These are phyloP conservation scores for Rhizoctonia solani DNA, from an alignment of 1,284 basidiomycete species.

Conservation along the genomic window DNA sequence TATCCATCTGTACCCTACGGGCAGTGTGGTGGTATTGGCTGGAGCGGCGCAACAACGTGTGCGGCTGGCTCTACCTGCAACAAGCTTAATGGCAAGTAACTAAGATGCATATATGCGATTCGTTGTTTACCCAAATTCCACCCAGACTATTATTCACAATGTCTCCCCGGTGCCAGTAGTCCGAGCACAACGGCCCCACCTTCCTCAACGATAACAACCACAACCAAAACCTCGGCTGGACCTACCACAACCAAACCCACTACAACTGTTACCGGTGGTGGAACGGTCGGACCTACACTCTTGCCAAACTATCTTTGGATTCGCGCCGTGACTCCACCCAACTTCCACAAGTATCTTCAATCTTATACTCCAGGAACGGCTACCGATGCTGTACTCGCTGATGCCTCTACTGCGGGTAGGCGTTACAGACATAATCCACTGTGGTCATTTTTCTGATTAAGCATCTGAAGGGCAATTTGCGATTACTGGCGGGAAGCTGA, in stretches of 20 bases:
- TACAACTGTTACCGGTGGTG: conserved; percentile 41
- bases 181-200: conserved; percentile 9
- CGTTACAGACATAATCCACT: not conserved
- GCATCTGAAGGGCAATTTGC: conserved; percentile 52
- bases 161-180: conserved; percentile 24
- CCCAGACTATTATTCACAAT: conserved; percentile 34
- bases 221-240: conserved; percentile 27
- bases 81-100: conserved; percentile 12
- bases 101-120: not conserved
- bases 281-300: conserved; percentile 45
- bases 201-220: conserved; percentile 29
- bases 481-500: conserved; percentile 34
- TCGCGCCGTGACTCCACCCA: conserved; percentile 63
- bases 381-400: conserved; percentile 36
- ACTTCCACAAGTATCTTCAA: conserved; percentile 67
- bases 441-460: conserved; percentile 47
- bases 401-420: conserved; percentile 37
- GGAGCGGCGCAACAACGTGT: conserved; percentile 43
- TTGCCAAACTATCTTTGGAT: conserved; percentile 60
- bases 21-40: conserved; percentile 55
- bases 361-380: conserved; percentile 44
- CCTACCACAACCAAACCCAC: conserved; percentile 40
- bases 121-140: not conserved
- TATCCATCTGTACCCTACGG: conserved; percentile 44
- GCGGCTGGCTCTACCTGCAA: conserved; percentile 15